A percentile compares a stretch with the other conserved stretches of the same genome.
phyloP scores from a whole-genome alignment of 2,329 filamentous ascomycete genomes.

The Aspergillus sp. region DNA sequence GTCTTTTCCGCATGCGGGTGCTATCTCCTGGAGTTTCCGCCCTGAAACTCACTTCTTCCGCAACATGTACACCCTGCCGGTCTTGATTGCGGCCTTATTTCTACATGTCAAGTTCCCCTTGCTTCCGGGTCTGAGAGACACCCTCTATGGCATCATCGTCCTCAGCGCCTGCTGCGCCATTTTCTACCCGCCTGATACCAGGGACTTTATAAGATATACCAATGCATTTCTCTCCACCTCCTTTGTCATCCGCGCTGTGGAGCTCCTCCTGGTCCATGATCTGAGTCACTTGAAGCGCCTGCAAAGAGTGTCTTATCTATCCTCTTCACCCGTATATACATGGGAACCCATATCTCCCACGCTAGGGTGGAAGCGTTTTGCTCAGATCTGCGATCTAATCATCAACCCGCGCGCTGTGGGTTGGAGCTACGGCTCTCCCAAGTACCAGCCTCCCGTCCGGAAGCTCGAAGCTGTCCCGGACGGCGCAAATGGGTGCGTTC shows the following conservation, averaged over 20 bases:
- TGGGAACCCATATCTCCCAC: constrained; percentile 16
- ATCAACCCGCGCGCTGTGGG: constrained; percentile 22
- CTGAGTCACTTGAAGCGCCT: constrained; percentile 12
- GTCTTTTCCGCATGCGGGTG: neutral
- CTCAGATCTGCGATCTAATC: constrained; percentile 14
- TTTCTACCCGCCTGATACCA: constrained; percentile 13
- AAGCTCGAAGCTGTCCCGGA: neutral
- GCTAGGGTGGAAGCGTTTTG: constrained; percentile 9
- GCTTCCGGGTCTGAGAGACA: neutral
- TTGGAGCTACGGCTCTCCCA: constrained; percentile 17
- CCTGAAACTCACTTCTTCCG: neutral
- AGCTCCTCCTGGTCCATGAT: constrained; percentile 16
- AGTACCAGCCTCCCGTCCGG: constrained; percentile 13
- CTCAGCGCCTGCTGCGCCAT: constrained; percentile 13
- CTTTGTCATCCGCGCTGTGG: constrained; percentile 18
- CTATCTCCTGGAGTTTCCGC: neutral
- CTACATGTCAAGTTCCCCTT: constrained; percentile 4
- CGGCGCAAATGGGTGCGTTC: neutral
- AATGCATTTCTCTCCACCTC: constrained; percentile 20
- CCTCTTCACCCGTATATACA: constrained; percentile 11
- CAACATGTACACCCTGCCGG: constrained; percentile 4
- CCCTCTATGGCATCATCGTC: constrained; percentile 7
- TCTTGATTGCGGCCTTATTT: constrained; percentile 4
- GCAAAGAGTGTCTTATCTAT: constrained; percentile 1
- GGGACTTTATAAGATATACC: constrained; percentile 15